A percentile compares a stretch with the other conserved stretches of the same genome.
These are phyloP conservation scores for Aphanomyces stellatus DNA, from an alignment of 352 stramenopile genomes.

Conservation along the genomic window DNA sequence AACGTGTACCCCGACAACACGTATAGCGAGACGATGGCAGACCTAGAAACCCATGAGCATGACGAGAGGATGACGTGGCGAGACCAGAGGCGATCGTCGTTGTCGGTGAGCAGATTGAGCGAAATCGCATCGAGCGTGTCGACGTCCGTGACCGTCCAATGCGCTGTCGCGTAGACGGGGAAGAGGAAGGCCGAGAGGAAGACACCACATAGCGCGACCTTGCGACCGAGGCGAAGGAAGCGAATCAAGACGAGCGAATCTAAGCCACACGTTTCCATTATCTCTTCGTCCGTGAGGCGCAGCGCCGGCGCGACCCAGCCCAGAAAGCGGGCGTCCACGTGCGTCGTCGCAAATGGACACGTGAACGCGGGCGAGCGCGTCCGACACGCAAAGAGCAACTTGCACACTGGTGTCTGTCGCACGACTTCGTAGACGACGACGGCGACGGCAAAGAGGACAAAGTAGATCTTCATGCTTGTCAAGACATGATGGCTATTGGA, in stretches of 20 bases:
- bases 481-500: slow-evolving; percentile 24
- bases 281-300: slow-evolving; percentile 46
- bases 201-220: slow-evolving; percentile 50
- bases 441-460: slow-evolving; percentile 35
- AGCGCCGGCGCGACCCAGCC: slow-evolving; percentile 39
- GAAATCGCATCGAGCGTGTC: background rate
- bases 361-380: slow-evolving; percentile 33
- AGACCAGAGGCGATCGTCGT: slow-evolving; percentile 13
- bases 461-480: slow-evolving; percentile 61
- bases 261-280: slow-evolving; percentile 58
- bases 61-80: background rate
- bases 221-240: slow-evolving; percentile 56
- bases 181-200: slow-evolving; percentile 48
- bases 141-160: slow-evolving; percentile 1
- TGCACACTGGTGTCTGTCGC: slow-evolving; percentile 31
- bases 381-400: slow-evolving; percentile 26
- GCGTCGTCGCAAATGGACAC: slow-evolving; percentile 24
- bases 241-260: slow-evolving; percentile 64
- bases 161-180: slow-evolving; percentile 55
- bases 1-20: slow-evolving; percentile 45
- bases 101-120: background rate
- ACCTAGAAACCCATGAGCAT: background rate
- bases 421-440: slow-evolving; percentile 55
- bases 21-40: slow-evolving; percentile 52
- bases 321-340: slow-evolving; percentile 24